Percentiles rank a stretch among this genome's conserved stretches.
These are phyloP conservation scores for Moniliophthora roreri DNA, from an alignment of 1,284 basidiomycete genomes.

Conservation along the genomic window DNA sequence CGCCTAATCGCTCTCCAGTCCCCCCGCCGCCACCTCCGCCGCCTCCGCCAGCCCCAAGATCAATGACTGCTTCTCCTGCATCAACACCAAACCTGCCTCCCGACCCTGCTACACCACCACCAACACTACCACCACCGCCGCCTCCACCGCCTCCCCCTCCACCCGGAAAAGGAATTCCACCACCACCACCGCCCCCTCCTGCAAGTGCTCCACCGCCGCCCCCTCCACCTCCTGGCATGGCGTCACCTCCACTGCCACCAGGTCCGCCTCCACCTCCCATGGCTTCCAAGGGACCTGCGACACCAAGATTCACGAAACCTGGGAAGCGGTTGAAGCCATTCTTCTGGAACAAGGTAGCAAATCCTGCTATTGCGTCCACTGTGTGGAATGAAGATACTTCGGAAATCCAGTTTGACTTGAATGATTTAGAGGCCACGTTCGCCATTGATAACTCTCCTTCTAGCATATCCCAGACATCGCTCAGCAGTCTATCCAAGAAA, in stretches of 20 bases:
- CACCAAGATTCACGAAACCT: slow-evolving; percentile 36
- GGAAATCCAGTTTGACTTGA: slow-evolving; percentile 52
- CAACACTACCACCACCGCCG: slow-evolving; percentile 24
- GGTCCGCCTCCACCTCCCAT: slow-evolving; percentile 36
- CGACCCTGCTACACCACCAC: slow-evolving; percentile 28
- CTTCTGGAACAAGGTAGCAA: slow-evolving; percentile 84
- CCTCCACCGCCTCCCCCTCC: slow-evolving; percentile 26
- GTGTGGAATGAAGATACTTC: slow-evolving; percentile 69
- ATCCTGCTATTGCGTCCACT: slow-evolving; percentile 45
- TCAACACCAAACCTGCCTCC: slow-evolving; percentile 16
- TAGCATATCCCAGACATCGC: slow-evolving; percentile 40
- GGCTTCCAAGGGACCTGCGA: slow-evolving; percentile 31
- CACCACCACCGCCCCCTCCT: slow-evolving; percentile 23
- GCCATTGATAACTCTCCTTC: slow-evolving; percentile 52
- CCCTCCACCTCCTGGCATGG: slow-evolving; percentile 22
- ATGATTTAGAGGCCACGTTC: slow-evolving; percentile 77
- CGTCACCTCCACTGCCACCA: slow-evolving; percentile 31
- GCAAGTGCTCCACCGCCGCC: slow-evolving; percentile 25
- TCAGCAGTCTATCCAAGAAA: slow-evolving; percentile 47
- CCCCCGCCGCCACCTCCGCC: slow-evolving; percentile 9
- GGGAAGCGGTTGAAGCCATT: slow-evolving; percentile 78
- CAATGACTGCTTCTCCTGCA: slow-evolving; percentile 27
- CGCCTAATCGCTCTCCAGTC: slow-evolving; percentile 23
- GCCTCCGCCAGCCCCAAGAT: slow-evolving; percentile 20
- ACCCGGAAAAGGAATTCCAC: slow-evolving; percentile 25